phyloP scores from a whole-genome alignment of 2,329 filamentous ascomycete genomes.

The Colletotrichum spinosum region DNA sequence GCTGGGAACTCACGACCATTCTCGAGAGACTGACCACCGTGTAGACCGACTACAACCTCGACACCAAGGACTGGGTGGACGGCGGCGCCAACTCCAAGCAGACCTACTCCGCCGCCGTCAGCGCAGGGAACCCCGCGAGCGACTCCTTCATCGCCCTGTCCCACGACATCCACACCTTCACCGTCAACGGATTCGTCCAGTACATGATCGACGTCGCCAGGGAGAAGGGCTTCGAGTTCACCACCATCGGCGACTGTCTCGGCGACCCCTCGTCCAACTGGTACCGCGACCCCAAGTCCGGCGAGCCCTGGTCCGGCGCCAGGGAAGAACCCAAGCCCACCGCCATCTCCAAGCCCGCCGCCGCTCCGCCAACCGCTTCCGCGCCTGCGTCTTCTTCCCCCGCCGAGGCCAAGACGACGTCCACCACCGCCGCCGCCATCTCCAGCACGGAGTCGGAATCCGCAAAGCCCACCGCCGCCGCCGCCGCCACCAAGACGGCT shows the following conservation, averaged over 20 bases:
- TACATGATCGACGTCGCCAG: conserved; percentile 56
- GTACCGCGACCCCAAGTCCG: conserved; percentile 54
- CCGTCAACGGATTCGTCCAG: conserved; percentile 55
- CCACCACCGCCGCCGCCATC: neutral
- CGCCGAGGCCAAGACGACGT: conserved; percentile 2
- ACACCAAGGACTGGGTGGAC: conserved; percentile 47
- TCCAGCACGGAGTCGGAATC: neutral
- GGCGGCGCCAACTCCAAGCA: conserved; percentile 43
- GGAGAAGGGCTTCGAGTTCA: conserved; percentile 53
- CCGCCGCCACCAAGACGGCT: conserved; percentile 9
- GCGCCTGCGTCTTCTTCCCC: neutral
- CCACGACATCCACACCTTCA: conserved; percentile 60
- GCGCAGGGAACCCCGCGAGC: conserved; percentile 32
- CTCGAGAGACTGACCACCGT: neutral
- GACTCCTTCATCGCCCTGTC: conserved; percentile 46
- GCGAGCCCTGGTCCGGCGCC: conserved; percentile 18
- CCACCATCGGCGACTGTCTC: conserved; percentile 60
- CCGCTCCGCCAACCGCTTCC: conserved; percentile 9
- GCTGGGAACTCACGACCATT: neutral
- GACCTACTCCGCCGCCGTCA: conserved; percentile 45
- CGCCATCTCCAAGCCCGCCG: conserved; percentile 5
- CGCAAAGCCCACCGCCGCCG: conserved; percentile 5
- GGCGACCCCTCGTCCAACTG: conserved; percentile 58
- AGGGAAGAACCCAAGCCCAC: conserved; percentile 33
- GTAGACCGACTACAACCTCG: conserved; percentile 45